These are phyloP conservation scores for Ustilago crameri DNA, from an alignment of 1,284 basidiomycete genomes.

Conservation along the genomic window DNA sequence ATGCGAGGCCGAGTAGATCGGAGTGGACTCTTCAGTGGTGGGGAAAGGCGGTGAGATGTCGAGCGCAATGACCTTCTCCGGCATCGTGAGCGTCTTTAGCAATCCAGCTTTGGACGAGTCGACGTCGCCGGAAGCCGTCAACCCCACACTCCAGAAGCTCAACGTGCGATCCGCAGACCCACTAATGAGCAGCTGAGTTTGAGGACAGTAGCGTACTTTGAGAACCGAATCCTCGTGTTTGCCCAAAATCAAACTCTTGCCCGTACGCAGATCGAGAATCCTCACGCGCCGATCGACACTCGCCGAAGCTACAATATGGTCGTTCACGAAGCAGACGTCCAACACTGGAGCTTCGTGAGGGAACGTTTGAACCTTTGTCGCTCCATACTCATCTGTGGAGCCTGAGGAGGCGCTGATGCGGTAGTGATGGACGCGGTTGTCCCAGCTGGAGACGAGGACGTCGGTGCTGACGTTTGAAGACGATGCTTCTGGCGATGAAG, in stretches of 20 bases:
- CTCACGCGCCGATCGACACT: slow-evolving; percentile 60
- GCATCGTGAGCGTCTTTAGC: slow-evolving; percentile 45
- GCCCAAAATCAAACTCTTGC: slow-evolving; percentile 56
- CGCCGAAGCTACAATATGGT: slow-evolving; percentile 54
- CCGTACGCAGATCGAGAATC: slow-evolving; percentile 53
- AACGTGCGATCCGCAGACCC: slow-evolving; percentile 54
- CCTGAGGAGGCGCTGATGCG: slow-evolving; percentile 19
- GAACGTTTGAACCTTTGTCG: slow-evolving; percentile 50
- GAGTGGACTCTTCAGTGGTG: background rate
- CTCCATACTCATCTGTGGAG: slow-evolving; percentile 1
- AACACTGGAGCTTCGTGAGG: slow-evolving; percentile 63
- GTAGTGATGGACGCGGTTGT: slow-evolving; percentile 59
- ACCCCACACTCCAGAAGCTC: slow-evolving; percentile 52
- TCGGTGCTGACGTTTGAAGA: slow-evolving; percentile 1
- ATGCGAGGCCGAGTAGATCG: slow-evolving; percentile 8
- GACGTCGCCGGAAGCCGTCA: background rate
- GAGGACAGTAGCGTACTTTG: slow-evolving; percentile 53
- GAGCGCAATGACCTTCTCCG: slow-evolving; percentile 63
- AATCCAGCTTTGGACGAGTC: slow-evolving; percentile 8
- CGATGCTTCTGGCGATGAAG: background rate
- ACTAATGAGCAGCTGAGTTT: slow-evolving; percentile 43
- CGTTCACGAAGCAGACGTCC: slow-evolving; percentile 61
- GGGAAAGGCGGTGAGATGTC: slow-evolving; percentile 52
- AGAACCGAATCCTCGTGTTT: slow-evolving; percentile 58
- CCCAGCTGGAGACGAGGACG: slow-evolving; percentile 63